Evolutionary conservation across 176 grass and related monocot species (phyloP).

Genomic region (Guadua angustifolia): DNA sequence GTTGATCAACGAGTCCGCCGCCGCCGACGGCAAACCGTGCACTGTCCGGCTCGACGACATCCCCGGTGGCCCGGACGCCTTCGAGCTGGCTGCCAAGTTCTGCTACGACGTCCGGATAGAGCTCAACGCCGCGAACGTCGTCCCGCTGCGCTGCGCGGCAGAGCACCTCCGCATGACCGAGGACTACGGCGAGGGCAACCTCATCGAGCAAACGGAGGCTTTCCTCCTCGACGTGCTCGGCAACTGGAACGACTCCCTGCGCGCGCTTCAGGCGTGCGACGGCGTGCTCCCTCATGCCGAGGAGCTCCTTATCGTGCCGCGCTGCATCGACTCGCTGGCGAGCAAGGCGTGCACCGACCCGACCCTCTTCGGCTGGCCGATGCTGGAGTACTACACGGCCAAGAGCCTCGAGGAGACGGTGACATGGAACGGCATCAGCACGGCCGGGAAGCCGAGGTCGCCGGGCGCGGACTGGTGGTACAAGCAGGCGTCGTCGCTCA

Average conservation of each 20-base stretch:
- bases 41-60: slow-evolving; percentile 59
- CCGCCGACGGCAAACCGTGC: slow-evolving; percentile 33
- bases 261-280: slow-evolving; percentile 59
- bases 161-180: slow-evolving; percentile 72
- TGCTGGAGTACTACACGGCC: slow-evolving; percentile 52
- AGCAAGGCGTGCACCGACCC: slow-evolving; percentile 72
- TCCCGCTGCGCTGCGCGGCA: slow-evolving; percentile 61
- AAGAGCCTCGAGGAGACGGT: slow-evolving; percentile 51
- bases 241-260: slow-evolving; percentile 61
- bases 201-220: slow-evolving; percentile 58
- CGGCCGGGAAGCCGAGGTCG: slow-evolving; percentile 43
- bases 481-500: slow-evolving; percentile 60
- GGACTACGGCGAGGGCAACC: slow-evolving; percentile 65
- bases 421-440: slow-evolving; percentile 66
- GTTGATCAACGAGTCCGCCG: slow-evolving; percentile 50
- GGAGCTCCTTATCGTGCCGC: slow-evolving; percentile 62
- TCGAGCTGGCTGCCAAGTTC: slow-evolving; percentile 69
- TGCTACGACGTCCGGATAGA: slow-evolving; percentile 73
- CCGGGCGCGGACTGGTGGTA: slow-evolving; percentile 77
- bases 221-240: slow-evolving; percentile 59
- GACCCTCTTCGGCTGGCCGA: slow-evolving; percentile 66
- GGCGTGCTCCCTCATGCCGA: slow-evolving; percentile 57
- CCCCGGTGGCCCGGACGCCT: slow-evolving; percentile 60
- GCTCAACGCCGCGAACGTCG: slow-evolving; percentile 66
- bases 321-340: slow-evolving; percentile 76